Evolutionary conservation across 805 yeast genomes (phyloP), one percentile per base, ranked within the genome.

Genomic region (Cyberlindnera galapagoensis): DNA sequence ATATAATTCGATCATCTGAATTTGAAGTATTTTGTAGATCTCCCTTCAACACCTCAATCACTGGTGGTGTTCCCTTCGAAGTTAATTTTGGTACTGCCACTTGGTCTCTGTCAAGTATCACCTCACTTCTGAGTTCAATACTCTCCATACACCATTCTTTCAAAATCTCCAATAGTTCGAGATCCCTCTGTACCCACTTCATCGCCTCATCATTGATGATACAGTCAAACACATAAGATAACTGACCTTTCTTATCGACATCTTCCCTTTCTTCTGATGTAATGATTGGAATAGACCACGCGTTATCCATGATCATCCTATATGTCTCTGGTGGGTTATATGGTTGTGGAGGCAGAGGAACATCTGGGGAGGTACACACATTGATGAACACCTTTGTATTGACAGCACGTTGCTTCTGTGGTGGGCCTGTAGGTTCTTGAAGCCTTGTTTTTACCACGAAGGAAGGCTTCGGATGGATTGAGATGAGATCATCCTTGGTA

Each of bases 211-310:
- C 65, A 50, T 84, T 76, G 36, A 86, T 70, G 29, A 88, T 76
- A 55, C 96, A 87, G 54, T 87, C 96, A 46, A 74, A 74, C 2
- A 84, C 87, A 26, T 69, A 58, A 26, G 87, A 74, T 11, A 61
- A 54, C 3, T 59, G 55, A 1, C 94, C 94, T 46, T 74, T 74
- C 49, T 87, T 87, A 53, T 88, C 96, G 10, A 39, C 51, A 27
- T 70, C 80, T 7, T 46, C 44, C 9, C 77, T 50, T 29, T 69
- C 71, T 0, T 68, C 63, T 0, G 90, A 76, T 0, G 84, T 74
- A 2, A 82, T 69, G 3, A 88, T 74, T 1, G 96, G 96, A 2
- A 86, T 79, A 38, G 81, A 87, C 95, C 95, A 87, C 47, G 80
- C 66, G 47, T 77, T 77, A 22, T 73, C 74, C 56, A 77, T 71